Percentiles rank a stretch among this genome's conserved stretches.
phyloP scores from a whole-genome alignment of 2,329 filamentous ascomycete genomes.

The Zasmidium angulare region DNA sequence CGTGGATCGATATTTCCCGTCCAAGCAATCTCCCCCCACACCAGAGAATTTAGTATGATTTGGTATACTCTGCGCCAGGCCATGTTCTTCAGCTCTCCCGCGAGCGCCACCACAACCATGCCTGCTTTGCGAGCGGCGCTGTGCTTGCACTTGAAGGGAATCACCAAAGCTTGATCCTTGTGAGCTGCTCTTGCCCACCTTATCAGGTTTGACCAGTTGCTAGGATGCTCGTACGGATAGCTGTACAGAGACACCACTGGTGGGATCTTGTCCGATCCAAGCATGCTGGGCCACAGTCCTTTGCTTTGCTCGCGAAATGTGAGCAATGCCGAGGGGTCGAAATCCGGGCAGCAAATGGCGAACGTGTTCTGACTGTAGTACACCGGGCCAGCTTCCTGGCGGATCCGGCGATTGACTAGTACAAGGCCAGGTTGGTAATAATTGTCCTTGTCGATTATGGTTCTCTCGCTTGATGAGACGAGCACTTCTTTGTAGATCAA shows the following conservation, averaged over 20 bases:
- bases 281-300: neutral
- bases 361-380: conserved; percentile 50
- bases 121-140: neutral
- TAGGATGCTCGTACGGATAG: neutral
- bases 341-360: conserved; percentile 11
- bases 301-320: neutral
- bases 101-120: neutral
- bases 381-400: conserved; percentile 41
- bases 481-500: neutral
- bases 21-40: too few relatives aligned
- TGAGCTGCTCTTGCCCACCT: neutral
- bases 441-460: neutral
- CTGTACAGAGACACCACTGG: neutral
- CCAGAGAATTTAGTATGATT: too few relatives aligned
- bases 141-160: neutral
- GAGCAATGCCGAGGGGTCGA: neutral
- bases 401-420: conserved; percentile 27
- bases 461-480: neutral
- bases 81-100: too few relatives aligned
- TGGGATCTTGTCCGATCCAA: neutral
- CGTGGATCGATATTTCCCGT: too few relatives aligned
- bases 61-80: too few relatives aligned
- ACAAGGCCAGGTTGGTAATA: conserved; percentile 1
- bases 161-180: neutral
- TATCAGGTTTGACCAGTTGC: neutral